phyloP scores from a whole-genome alignment of 371 early-diverging fungal genomes.

The Dichotomocladium elegans region DNA sequence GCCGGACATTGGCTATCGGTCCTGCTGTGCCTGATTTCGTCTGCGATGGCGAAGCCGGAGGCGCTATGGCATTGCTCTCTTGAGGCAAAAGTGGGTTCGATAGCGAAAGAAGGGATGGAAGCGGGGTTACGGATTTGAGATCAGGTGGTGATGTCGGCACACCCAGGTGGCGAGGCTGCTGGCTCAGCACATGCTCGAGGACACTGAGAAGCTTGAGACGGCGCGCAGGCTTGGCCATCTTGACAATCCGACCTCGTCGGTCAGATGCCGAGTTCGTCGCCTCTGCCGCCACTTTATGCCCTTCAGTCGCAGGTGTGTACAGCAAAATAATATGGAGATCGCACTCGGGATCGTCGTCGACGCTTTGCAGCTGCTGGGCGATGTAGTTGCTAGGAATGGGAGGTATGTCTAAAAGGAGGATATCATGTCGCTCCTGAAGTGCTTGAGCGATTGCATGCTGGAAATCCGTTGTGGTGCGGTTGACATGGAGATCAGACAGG shows the following conservation, averaged over 20 bases:
- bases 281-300: constrained; percentile 39
- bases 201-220: constrained; percentile 44
- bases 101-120: not conserved
- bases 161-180: too few relatives aligned
- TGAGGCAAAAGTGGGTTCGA: too few relatives aligned
- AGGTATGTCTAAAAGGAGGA: constrained; percentile 41
- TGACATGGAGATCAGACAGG: constrained; percentile 24
- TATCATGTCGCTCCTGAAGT: constrained; percentile 33
- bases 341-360: constrained; percentile 44
- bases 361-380: constrained; percentile 37
- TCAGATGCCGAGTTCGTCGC: constrained; percentile 37
- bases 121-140: not conserved
- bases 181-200: constrained; percentile 31
- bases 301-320: constrained; percentile 44
- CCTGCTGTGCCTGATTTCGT: too few relatives aligned
- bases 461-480: constrained; percentile 22
- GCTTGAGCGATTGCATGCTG: constrained; percentile 40
- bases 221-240: constrained; percentile 58
- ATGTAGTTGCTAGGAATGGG: constrained; percentile 33
- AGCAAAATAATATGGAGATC: constrained; percentile 40
- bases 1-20: too few relatives aligned
- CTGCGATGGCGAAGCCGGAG: too few relatives aligned
- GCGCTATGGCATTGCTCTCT: too few relatives aligned
- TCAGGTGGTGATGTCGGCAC: too few relatives aligned
- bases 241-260: constrained; percentile 39